Evolutionary conservation across 2,329 filamentous ascomycete genomes (phyloP).

Genomic region (Aspergillus versicolor): DNA sequence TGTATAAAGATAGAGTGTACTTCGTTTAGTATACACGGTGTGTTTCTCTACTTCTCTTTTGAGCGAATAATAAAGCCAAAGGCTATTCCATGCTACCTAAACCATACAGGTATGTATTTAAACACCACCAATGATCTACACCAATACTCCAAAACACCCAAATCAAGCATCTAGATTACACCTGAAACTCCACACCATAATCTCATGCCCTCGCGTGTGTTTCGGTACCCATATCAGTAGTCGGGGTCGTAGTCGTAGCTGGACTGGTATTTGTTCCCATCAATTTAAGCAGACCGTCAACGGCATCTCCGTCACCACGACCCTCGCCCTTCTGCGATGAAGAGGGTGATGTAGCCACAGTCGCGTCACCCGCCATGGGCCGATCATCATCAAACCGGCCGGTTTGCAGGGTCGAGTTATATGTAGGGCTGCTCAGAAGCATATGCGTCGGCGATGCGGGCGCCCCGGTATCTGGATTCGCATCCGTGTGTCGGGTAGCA

Average conservation of each 20-base stretch:
- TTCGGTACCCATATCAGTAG: background rate
- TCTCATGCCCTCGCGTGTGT: background rate
- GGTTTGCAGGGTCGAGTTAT: background rate
- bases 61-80: background rate
- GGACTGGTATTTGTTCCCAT: slow-evolving; percentile 31
- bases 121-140: background rate
- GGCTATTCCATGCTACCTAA: too few species aligned
- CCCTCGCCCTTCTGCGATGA: slow-evolving; percentile 17
- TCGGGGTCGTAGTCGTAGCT: background rate
- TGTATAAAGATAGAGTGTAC: background rate
- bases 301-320: slow-evolving; percentile 35
- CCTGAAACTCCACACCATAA: background rate
- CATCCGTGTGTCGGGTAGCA: background rate
- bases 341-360: slow-evolving; percentile 22
- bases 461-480: background rate
- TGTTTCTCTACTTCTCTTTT: background rate
- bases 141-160: background rate
- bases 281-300: slow-evolving; percentile 40
- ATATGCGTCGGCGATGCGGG: slow-evolving; percentile 32
- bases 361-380: background rate
- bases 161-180: background rate
- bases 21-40: too few species aligned
- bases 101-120: background rate
- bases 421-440: slow-evolving; percentile 30
- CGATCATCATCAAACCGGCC: background rate